Evolutionary conservation across 345 rosid species (phyloP).

Genomic region (Bretschneidera sinensis): DNA sequence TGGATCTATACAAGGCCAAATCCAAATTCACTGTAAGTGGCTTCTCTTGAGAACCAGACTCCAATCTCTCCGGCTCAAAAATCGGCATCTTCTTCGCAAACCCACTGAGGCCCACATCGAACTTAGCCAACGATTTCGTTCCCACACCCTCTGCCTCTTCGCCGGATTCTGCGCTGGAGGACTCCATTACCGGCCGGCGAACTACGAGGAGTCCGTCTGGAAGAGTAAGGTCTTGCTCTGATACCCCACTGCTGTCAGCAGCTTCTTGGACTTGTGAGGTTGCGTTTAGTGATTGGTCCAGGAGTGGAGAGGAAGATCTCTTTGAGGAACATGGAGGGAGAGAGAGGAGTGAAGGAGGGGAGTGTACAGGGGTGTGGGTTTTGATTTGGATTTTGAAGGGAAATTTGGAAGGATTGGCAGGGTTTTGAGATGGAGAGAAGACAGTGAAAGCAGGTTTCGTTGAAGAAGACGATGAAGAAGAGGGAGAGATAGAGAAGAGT

Average conservation of each 20-base stretch:
- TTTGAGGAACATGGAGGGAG: constrained; percentile 20
- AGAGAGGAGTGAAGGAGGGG: constrained; percentile 23
- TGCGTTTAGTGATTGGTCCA: constrained; percentile 29
- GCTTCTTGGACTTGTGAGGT: constrained; percentile 12
- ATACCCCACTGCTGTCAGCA: neutral
- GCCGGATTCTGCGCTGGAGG: constrained; percentile 34
- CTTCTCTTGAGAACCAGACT: constrained; percentile 41
- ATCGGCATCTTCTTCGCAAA: constrained; percentile 86
- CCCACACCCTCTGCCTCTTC: constrained; percentile 22
- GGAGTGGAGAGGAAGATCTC: constrained; percentile 23
- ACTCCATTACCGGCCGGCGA: constrained; percentile 69
- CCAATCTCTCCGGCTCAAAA: constrained; percentile 76
- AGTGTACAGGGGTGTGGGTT: constrained; percentile 20
- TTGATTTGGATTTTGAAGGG: constrained; percentile 28
- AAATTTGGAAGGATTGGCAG: constrained; percentile 23
- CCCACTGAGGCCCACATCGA: constrained; percentile 56
- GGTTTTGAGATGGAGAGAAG: constrained; percentile 37
- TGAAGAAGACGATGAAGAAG: constrained; percentile 49
- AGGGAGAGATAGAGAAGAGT: constrained; percentile 45
- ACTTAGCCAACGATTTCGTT: constrained; percentile 27
- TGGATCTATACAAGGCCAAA: constrained; percentile 78
- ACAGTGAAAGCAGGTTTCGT: constrained; percentile 41
- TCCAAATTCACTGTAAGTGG: constrained; percentile 76
- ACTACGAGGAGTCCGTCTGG: constrained; percentile 39
- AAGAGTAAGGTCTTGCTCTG: constrained; percentile 20